Conservation (phyloP, 2,329 filamentous ascomycete genomes). For the Paecilomyces sp. region DNA sequence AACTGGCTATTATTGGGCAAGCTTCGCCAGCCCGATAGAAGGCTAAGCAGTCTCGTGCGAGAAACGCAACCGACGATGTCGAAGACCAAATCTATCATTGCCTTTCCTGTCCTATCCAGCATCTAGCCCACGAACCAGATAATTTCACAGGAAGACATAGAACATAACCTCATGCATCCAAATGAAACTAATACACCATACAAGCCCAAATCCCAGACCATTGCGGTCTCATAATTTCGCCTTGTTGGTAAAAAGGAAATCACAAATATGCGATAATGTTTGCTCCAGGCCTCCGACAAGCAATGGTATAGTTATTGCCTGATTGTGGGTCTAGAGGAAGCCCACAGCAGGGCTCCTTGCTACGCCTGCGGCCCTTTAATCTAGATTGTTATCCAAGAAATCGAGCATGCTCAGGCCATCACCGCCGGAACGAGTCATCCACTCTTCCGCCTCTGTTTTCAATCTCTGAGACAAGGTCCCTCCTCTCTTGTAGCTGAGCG, state of each 20-base stretch:
- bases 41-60: background rate
- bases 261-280: background rate
- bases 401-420: constrained; percentile 3
- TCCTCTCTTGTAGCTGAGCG: constrained; percentile 52
- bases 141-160: background rate
- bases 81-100: background rate
- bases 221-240: background rate
- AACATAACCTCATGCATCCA: background rate
- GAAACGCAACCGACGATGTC: background rate
- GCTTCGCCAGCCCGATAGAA: too few species aligned
- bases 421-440: constrained; percentile 27
- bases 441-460: constrained; percentile 55
- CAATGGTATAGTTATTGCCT: background rate
- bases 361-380: background rate
- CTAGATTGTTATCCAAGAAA: background rate
- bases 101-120: background rate
- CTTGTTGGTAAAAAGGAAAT: background rate
- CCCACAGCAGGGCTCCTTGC: background rate
- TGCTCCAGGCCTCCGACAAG: background rate
- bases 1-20: too few species aligned
- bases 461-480: constrained; percentile 51
- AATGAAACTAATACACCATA: background rate
- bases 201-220: background rate
- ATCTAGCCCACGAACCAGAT: background rate
- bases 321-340: background rate